phyloP scores from a whole-genome alignment of 164 flowering plant genomes.

The Malania oleifera region DNA sequence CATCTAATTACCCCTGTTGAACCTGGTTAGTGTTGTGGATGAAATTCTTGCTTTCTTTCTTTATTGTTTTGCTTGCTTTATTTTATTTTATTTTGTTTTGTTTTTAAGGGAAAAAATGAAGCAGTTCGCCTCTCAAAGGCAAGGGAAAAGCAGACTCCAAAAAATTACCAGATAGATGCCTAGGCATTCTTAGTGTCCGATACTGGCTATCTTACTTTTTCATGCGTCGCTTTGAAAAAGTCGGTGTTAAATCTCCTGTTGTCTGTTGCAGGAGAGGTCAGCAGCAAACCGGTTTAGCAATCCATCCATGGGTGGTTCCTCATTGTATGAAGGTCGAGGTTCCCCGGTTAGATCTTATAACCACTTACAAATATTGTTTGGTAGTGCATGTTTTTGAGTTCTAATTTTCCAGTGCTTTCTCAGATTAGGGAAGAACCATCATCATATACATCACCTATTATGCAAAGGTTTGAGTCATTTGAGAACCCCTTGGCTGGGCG shows the following conservation, averaged over 20 bases:
- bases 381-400: neutral
- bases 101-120: neutral
- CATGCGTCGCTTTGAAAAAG: neutral
- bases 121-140: too few relatives aligned
- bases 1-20: too few relatives aligned
- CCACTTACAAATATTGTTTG: slow-evolving; percentile 3
- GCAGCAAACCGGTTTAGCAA: slow-evolving; percentile 51
- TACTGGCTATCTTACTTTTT: too few relatives aligned
- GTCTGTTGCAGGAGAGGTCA: slow-evolving; percentile 53
- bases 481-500: slow-evolving; percentile 78
- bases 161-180: too few relatives aligned
- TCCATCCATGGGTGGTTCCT: slow-evolving; percentile 29
- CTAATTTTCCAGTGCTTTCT: slow-evolving; percentile 11
- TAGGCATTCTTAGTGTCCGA: too few relatives aligned
- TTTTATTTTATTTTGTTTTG: neutral
- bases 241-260: neutral
- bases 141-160: too few relatives aligned
- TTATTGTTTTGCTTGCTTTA: too few relatives aligned
- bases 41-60: too few relatives aligned
- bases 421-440: slow-evolving; percentile 94
- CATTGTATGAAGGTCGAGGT: slow-evolving; percentile 39
- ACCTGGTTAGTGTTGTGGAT: too few relatives aligned
- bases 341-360: slow-evolving; percentile 63
- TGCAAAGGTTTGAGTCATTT: slow-evolving; percentile 71
- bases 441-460: slow-evolving; percentile 59